Percentiles rank a stretch among this genome's conserved stretches.
Evolutionary conservation across 2,329 filamentous ascomycete species (phyloP).

Genomic region (Pseudogymnoascus destructans): DNA sequence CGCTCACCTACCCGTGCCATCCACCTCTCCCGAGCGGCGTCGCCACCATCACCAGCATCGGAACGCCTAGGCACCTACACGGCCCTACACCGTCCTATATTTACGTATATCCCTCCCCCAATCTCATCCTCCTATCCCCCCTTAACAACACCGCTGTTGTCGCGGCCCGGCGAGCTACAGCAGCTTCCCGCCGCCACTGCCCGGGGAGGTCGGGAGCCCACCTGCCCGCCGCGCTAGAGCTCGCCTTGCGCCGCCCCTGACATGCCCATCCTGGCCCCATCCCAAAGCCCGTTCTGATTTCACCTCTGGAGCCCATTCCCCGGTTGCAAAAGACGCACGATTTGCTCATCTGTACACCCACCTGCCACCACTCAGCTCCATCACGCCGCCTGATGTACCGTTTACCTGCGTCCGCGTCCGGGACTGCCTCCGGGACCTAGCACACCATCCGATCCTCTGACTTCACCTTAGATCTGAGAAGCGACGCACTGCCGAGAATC

Average conservation of each 20-base stretch:
- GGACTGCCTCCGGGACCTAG: not conserved
- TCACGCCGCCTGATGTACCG: not conserved
- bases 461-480: not conserved
- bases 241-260: not conserved
- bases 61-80: not conserved
- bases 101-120: not conserved
- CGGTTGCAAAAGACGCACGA: not conserved
- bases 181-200: not conserved
- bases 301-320: not conserved
- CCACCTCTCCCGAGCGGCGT: not conserved
- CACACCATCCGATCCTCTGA: not conserved
- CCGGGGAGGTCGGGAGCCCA: not conserved
- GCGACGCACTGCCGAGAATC: not conserved
- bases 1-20: not conserved
- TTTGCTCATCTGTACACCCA: slow-evolving; percentile 3
- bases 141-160: not conserved
- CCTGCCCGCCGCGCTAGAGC: not conserved
- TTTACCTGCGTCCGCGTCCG: not conserved
- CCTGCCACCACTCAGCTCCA: not conserved
- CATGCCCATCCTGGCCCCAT: not conserved
- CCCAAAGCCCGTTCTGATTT: not conserved
- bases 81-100: not conserved
- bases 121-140: not conserved
- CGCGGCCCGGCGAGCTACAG: not conserved
- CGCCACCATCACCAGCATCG: not conserved